Evolutionary conservation across 129 eudicot genomes (phyloP).

Genomic region (Flaveria linearis): DNA sequence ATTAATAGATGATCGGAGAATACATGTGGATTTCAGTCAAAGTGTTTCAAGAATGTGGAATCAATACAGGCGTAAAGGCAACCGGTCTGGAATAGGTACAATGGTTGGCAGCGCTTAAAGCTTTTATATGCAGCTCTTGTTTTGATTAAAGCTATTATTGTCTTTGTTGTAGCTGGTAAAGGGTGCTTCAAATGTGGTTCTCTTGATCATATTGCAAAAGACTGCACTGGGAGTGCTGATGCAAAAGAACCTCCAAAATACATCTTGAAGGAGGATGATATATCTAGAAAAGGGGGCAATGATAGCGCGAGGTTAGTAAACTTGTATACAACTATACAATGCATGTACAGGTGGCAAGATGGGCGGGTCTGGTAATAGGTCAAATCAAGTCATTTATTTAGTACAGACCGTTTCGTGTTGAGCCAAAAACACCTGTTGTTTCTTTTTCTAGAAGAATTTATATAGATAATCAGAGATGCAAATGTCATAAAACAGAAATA

Average conservation of each 20-base stretch:
- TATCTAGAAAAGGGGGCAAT: slow-evolving; percentile 58
- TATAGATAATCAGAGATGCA: neutral
- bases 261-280: slow-evolving; percentile 61
- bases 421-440: neutral
- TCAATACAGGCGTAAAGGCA: slow-evolving; percentile 80
- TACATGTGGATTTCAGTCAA: slow-evolving; percentile 97
- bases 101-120: slow-evolving; percentile 6
- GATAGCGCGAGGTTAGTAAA: slow-evolving; percentile 53
- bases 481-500: neutral
- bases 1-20: slow-evolving; percentile 89
- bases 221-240: slow-evolving; percentile 63
- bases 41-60: slow-evolving; percentile 95
- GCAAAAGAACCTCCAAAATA: slow-evolving; percentile 53
- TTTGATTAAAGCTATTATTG: neutral
- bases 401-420: neutral
- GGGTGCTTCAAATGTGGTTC: slow-evolving; percentile 96
- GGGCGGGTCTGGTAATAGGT: slow-evolving; percentile 12
- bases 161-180: slow-evolving; percentile 44
- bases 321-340: neutral
- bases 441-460: neutral
- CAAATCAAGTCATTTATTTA: neutral
- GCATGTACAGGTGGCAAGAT: slow-evolving; percentile 6
- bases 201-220: slow-evolving; percentile 82
- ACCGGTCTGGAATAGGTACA: slow-evolving; percentile 49
- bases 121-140: neutral